A percentile compares a stretch with the other conserved stretches of the same genome.
phyloP scores from a whole-genome alignment of 768 basidiomycete genomes.

The Termitomyces sp. region DNA sequence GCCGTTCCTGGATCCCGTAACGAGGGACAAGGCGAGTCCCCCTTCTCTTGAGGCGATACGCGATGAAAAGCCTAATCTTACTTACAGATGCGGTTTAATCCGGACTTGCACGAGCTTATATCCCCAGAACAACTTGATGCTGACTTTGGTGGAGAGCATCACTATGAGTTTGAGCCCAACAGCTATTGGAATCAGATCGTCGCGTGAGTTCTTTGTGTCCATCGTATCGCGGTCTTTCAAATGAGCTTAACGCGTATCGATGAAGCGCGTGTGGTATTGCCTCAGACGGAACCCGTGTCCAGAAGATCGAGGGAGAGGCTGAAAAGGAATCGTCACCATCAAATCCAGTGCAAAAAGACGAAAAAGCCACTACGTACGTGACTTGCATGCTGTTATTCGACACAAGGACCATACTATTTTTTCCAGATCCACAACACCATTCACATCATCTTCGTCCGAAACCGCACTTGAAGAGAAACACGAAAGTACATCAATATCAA shows the following conservation, averaged over 20 bases:
- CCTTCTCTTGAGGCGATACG: background rate
- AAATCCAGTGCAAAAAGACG: background rate
- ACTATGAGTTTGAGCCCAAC: constrained; percentile 66
- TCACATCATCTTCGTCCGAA: constrained; percentile 2
- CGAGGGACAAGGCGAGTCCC: constrained; percentile 69
- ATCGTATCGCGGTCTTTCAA: background rate
- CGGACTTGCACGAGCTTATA: constrained; percentile 70
- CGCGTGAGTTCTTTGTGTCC: constrained; percentile 35
- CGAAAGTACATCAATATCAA: background rate
- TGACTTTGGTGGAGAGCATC: constrained; percentile 76
- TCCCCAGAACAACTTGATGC: constrained; percentile 72
- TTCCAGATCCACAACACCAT: background rate
- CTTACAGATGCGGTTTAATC: constrained; percentile 81
- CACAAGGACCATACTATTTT: background rate
- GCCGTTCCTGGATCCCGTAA: constrained; percentile 85
- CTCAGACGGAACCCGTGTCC: constrained; percentile 45
- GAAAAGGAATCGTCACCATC: background rate
- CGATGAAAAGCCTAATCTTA: background rate
- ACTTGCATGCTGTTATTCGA: background rate
- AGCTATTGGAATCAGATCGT: constrained; percentile 79
- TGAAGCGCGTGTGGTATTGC: constrained; percentile 50
- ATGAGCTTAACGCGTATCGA: background rate
- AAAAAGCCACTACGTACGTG: constrained; percentile 1
- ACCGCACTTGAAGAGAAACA: constrained; percentile 10
- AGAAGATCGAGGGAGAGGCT: constrained; percentile 9